Conservation (phyloP, 192 early-diverging fungal species). For the Backusella morwellensis region DNA sequence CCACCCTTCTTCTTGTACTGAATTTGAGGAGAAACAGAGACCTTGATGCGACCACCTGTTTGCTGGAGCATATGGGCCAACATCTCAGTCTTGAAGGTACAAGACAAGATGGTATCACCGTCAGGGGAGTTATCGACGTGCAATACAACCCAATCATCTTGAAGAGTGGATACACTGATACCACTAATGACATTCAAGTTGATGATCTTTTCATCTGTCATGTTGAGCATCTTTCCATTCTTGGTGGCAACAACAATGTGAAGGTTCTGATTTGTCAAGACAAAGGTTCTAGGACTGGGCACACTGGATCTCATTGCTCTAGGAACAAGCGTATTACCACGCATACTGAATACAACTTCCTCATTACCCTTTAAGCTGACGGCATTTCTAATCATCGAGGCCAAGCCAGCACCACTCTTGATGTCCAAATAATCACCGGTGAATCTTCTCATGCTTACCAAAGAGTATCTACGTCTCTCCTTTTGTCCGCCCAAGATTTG, state of each 20-base stretch:
- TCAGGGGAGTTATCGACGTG: conserved; percentile 55
- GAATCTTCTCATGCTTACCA: conserved; percentile 82
- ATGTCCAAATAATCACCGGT: conserved; percentile 88
- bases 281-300: conserved; percentile 68
- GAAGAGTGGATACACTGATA: conserved; percentile 64
- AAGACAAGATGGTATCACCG: conserved; percentile 62
- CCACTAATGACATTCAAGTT: conserved; percentile 52
- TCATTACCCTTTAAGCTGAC: conserved; percentile 50
- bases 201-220: conserved; percentile 53
- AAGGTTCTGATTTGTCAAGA: conserved; percentile 63
- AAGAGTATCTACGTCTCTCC: conserved; percentile 86
- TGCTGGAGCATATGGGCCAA: conserved; percentile 57
- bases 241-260: conserved; percentile 59
- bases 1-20: conserved; percentile 71
- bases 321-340: conserved; percentile 62
- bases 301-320: conserved; percentile 71
- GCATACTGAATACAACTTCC: conserved; percentile 57
- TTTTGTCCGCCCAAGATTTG: conserved; percentile 87
- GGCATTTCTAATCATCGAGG: conserved; percentile 45
- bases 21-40: conserved; percentile 57
- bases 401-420: conserved; percentile 44
- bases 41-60: conserved; percentile 54
- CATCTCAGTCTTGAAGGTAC: conserved; percentile 74
- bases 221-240: conserved; percentile 50
- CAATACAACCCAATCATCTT: conserved; percentile 73